phyloP scores from a whole-genome alignment of 169 alveolate species.

The Besnoitia besnoiti region DNA sequence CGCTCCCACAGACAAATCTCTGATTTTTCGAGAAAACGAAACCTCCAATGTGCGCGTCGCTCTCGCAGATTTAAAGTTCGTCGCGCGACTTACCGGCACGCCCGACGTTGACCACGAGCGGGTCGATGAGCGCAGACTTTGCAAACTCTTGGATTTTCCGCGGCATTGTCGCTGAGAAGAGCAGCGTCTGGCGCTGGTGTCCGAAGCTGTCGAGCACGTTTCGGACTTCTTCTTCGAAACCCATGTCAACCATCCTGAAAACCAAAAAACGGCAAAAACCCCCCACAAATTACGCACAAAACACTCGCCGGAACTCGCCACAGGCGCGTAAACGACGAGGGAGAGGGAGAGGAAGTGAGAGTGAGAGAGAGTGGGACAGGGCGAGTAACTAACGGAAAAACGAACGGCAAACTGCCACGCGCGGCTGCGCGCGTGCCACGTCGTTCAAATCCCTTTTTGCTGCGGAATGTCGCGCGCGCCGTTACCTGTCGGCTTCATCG shows the following conservation, averaged over 20 bases:
- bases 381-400: not conserved
- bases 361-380: not conserved
- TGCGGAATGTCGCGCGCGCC: too few relatives aligned
- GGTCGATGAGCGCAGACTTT: slow-evolving; percentile 89
- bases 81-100: slow-evolving; percentile 80
- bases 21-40: not conserved
- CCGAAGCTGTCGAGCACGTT: slow-evolving; percentile 89
- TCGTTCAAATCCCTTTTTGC: too few relatives aligned
- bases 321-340: too few relatives aligned
- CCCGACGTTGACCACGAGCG: slow-evolving; percentile 95
- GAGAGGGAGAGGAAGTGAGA: too few relatives aligned
- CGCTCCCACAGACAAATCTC: too few relatives aligned
- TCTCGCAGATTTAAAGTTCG: too few relatives aligned
- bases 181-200: slow-evolving; percentile 92
- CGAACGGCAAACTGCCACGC: too few relatives aligned
- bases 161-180: slow-evolving; percentile 98
- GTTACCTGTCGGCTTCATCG: slow-evolving; percentile 97
- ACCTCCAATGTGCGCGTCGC: not conserved
- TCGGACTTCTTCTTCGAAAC: slow-evolving; percentile 96
- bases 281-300: not conserved
- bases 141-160: slow-evolving; percentile 95
- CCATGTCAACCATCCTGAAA: slow-evolving; percentile 91
- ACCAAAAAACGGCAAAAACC: not conserved
- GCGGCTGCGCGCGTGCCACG: too few relatives aligned
- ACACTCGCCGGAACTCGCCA: too few relatives aligned